Evolutionary conservation across 768 basidiomycete species (phyloP).

Genomic region (Amanita rubescens): DNA sequence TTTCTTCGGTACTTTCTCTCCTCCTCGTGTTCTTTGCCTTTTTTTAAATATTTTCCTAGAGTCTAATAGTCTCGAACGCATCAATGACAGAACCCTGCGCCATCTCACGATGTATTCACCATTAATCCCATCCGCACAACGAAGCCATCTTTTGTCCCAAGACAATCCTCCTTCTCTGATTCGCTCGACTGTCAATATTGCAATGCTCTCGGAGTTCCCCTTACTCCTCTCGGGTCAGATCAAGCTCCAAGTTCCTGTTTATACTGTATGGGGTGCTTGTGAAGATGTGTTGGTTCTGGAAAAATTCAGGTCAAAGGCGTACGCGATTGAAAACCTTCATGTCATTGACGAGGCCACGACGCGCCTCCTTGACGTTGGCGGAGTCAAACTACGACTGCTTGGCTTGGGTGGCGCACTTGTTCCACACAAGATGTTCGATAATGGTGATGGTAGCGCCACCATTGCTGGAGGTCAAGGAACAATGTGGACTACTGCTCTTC

Average conservation of each 20-base stretch:
- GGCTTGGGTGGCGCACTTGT: slow-evolving; percentile 95
- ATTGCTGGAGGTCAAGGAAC: slow-evolving; percentile 98
- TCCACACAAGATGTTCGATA: slow-evolving; percentile 91
- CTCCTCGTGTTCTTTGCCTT: slow-evolving; percentile 1
- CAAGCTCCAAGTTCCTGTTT: slow-evolving; percentile 89
- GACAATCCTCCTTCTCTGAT: slow-evolving; percentile 63
- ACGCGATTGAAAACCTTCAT: slow-evolving; percentile 83
- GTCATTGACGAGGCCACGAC: slow-evolving; percentile 96
- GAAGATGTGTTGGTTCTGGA: slow-evolving; percentile 93
- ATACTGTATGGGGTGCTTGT: slow-evolving; percentile 95
- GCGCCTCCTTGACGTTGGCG: slow-evolving; percentile 84
- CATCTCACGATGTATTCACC: slow-evolving; percentile 97
- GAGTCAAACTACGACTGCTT: slow-evolving; percentile 88
- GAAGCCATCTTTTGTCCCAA: slow-evolving; percentile 67
- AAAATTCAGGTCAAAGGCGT: slow-evolving; percentile 80
- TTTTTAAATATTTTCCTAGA: slow-evolving; percentile 36
- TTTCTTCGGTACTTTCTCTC: slow-evolving; percentile 67
- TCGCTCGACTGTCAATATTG: slow-evolving; percentile 66
- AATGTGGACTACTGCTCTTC: slow-evolving; percentile 97
- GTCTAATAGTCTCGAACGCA: slow-evolving; percentile 72
- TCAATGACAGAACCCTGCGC: slow-evolving; percentile 92
- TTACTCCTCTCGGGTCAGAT: slow-evolving; percentile 84
- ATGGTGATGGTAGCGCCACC: slow-evolving; percentile 90
- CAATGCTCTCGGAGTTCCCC: slow-evolving; percentile 90
- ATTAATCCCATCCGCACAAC: slow-evolving; percentile 77